Base-by-base conservation (phyloP, 164 flowering plant genomes). In the Vitis rotundifolia region DNA sequence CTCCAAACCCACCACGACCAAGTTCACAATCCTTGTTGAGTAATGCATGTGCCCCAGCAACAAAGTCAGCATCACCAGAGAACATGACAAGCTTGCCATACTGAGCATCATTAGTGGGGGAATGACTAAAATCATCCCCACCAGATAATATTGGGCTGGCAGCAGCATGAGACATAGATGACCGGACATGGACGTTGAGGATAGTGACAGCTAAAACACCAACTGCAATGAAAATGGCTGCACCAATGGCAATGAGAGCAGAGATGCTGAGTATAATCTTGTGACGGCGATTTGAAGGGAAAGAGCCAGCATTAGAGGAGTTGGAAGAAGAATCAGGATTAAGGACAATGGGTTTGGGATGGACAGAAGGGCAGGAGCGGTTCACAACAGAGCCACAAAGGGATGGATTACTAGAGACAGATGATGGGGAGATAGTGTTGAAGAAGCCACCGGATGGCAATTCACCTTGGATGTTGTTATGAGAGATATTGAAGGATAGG, bases 1-100 rank as follows among this genome's bases (percentile, higher is more conserved):
- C 80, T 64, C 99, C 99, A 77, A 94, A 92, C 13, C 97, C 94
- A 37, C 99, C 99, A 49, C 97, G 94, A 49, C 99, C 99, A 18
- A 94, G 78, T 71, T 92, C 98, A 68, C 86, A 85, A 29, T 90
- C 90, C 75, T 92, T 92, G 78, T 87, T 88, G 47, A 94, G 98
- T 62, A 94, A 73, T 9, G 87, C 89, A 44, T 92, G 86, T 16
- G 96, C 84, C 54, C 98, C 92, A 15, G 81, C 75, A 49, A 76
- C 83, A 69, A 87, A 89, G 22, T 90, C 95, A 47, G 91, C 85
- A 28, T 91, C 92, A 14, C 90, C 93, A 14, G 97, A 83, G 67
- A 94, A 94, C 97, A 94, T 86, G 54, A 92, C 93, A 50, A 94
- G 93, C 82, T 91, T 92, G 9, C 98, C 97, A 44, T 82, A 86